Conservation (phyloP, 2,329 filamentous ascomycete species). For the Metarhizium humberi region DNA sequence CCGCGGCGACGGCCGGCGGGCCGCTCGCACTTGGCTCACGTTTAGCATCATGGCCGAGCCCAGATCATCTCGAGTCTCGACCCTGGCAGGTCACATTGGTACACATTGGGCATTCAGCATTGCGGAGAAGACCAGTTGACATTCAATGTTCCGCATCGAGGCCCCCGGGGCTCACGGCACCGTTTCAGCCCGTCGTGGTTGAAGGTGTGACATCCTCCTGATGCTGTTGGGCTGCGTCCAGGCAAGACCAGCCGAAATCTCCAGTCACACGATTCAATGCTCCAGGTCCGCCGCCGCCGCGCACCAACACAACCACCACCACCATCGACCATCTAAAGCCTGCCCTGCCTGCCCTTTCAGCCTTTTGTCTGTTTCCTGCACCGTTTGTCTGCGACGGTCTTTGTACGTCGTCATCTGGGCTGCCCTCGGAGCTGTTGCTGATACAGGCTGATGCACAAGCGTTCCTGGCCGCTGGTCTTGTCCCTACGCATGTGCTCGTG, state of each 20-base stretch:
- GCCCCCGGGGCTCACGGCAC: not conserved
- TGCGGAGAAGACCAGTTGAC: not conserved
- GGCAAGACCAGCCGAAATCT: not conserved
- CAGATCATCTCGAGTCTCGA: not conserved
- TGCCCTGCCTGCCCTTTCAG: not conserved
- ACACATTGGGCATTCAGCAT: not conserved
- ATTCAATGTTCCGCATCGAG: not conserved
- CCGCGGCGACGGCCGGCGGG: too few relatives aligned
- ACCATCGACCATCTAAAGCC: too few relatives aligned
- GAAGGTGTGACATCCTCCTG: not conserved
- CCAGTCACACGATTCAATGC: not conserved
- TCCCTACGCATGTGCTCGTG: not conserved
- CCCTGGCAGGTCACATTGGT: not conserved
- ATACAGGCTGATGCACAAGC: not conserved
- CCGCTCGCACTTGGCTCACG: too few relatives aligned
- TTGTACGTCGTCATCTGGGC: not conserved
- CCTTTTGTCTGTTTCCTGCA: not conserved
- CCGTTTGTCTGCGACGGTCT: not conserved
- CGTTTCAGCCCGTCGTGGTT: not conserved
- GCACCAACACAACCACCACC: not conserved
- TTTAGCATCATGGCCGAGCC: not conserved
- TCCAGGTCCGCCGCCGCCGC: not conserved
- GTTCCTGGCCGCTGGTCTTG: not conserved
- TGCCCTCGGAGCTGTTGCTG: not conserved
- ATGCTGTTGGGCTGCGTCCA: constrained; percentile 1